These are phyloP conservation scores for Collybia nuda DNA, from an alignment of 768 basidiomycete species.

Conservation along the genomic window DNA sequence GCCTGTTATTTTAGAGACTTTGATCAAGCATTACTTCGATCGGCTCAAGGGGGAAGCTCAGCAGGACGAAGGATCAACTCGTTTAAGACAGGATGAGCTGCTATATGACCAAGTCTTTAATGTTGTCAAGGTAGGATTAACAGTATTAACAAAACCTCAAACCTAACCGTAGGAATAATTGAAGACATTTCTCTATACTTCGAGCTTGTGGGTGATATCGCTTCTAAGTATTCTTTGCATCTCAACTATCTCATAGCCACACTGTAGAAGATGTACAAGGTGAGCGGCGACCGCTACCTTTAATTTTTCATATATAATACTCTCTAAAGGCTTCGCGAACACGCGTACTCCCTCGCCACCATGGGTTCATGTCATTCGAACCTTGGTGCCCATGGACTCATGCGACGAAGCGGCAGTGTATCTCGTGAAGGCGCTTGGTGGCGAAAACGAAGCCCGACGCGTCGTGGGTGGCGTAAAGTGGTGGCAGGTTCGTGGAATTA, in stretches of 20 bases:
- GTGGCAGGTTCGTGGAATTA: conserved; percentile 93
- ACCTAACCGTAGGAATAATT: not conserved
- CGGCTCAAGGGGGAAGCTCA: conserved; percentile 45
- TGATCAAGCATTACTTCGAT: conserved; percentile 86
- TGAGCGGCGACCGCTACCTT: conserved; percentile 10
- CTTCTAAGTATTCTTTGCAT: not conserved
- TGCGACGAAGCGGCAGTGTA: conserved; percentile 74
- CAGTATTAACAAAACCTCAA: not conserved
- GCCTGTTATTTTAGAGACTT: conserved; percentile 70
- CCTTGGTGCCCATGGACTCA: conserved; percentile 69
- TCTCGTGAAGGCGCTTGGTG: conserved; percentile 80
- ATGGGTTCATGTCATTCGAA: conserved; percentile 72
- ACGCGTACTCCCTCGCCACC: conserved; percentile 83
- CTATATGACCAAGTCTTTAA: conserved; percentile 81
- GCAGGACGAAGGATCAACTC: conserved; percentile 39
- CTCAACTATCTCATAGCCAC: conserved; percentile 47
- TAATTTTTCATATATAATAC: not conserved
- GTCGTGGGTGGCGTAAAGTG: conserved; percentile 90
- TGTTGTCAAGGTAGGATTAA: conserved; percentile 60
- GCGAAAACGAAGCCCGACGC: conserved; percentile 68
- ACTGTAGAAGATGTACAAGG: conserved; percentile 83
- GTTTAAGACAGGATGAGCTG: conserved; percentile 69
- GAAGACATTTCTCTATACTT: conserved; percentile 74
- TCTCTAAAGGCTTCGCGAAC: conserved; percentile 60
- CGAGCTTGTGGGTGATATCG: conserved; percentile 49